Conservation (phyloP, 192 early-diverging fungal species). For the Linnemannia exigua region DNA sequence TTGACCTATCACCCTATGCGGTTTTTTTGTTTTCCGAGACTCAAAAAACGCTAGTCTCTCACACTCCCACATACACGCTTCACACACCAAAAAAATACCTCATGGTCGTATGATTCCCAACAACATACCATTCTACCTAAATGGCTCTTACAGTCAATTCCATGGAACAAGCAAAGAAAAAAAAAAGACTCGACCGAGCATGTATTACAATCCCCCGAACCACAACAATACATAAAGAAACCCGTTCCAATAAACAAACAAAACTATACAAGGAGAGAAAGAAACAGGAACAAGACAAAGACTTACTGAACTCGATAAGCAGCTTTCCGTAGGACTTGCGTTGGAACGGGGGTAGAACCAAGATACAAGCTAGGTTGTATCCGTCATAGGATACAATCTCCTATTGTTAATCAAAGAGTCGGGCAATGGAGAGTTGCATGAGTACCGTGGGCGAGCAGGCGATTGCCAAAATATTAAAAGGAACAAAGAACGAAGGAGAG, state of each 20-base stretch:
- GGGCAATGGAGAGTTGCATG: background rate
- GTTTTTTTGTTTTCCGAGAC: background rate
- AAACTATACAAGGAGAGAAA: background rate
- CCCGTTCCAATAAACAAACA: background rate
- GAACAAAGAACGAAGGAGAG: background rate
- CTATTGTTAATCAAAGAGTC: slow-evolving; percentile 46
- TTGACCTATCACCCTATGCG: background rate
- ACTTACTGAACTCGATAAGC: slow-evolving; percentile 93
- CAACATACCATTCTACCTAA: background rate
- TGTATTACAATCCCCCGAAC: background rate
- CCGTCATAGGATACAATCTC: slow-evolving; percentile 88
- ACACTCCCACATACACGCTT: background rate
- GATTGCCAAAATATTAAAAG: background rate
- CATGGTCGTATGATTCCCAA: background rate
- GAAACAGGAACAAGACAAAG: background rate
- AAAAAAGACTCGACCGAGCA: background rate
- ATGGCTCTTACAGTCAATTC: background rate
- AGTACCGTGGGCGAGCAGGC: background rate
- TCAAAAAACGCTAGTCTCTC: background rate
- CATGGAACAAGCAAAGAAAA: background rate
- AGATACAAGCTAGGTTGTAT: slow-evolving; percentile 93
- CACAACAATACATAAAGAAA: background rate
- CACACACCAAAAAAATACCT: too few species aligned
- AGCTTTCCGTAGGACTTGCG: slow-evolving; percentile 87
- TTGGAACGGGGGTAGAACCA: slow-evolving; percentile 90